Evolutionary conservation across 306 rosid genomes (phyloP).

Genomic region (Cucurbita pepo): DNA sequence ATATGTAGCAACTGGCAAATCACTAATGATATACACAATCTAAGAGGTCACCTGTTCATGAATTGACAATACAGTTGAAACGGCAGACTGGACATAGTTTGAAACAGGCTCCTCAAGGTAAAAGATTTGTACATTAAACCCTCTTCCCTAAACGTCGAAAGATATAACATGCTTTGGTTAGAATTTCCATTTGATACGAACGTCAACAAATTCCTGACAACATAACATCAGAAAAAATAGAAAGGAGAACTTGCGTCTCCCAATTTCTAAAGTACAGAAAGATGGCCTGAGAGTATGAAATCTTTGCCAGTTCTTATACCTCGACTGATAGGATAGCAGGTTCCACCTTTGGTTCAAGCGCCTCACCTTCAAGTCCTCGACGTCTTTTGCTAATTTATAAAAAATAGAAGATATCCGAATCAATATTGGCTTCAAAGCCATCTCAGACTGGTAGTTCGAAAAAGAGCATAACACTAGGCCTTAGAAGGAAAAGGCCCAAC

Average conservation of each 20-base stretch:
- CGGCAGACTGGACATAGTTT: slow-evolving; percentile 65
- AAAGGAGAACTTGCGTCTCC: not conserved
- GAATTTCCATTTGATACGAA: not conserved
- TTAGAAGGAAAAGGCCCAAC: not conserved
- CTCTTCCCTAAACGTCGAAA: slow-evolving; percentile 62
- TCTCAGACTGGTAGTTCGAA: not conserved
- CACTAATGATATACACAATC: not conserved
- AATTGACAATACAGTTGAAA: slow-evolving; percentile 60
- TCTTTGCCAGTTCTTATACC: slow-evolving; percentile 20
- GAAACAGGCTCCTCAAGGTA: slow-evolving; percentile 71
- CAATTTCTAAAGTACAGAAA: not conserved
- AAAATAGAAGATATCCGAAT: slow-evolving; percentile 5
- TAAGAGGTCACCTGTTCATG: slow-evolving; percentile 52
- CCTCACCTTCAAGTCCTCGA: slow-evolving; percentile 33
- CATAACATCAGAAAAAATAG: not conserved
- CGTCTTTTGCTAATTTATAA: slow-evolving; percentile 42
- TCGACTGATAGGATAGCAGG: slow-evolving; percentile 87
- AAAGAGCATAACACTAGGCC: not conserved
- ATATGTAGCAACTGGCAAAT: not conserved
- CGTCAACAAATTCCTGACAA: not conserved
- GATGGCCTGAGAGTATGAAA: not conserved
- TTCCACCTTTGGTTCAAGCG: slow-evolving; percentile 33
- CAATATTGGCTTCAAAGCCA: slow-evolving; percentile 3
- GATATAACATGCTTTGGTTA: not conserved
- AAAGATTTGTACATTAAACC: slow-evolving; percentile 74